phyloP scores from a whole-genome alignment of 202 grass and related monocot species.

The Dendrocalamus latiflorus region DNA sequence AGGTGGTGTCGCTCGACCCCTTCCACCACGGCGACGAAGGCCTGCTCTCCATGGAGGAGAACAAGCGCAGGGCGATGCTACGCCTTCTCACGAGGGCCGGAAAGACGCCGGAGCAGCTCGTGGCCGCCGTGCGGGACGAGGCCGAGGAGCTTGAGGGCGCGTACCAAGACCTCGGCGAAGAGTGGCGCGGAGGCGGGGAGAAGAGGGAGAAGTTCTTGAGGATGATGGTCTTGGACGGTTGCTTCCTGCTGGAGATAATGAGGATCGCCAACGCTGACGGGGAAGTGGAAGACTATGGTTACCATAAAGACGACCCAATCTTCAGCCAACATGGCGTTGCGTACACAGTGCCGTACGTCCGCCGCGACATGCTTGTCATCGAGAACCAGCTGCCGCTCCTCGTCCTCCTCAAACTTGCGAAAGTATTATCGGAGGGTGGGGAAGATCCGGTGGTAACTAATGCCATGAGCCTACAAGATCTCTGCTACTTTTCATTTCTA shows the following conservation, averaged over 20 bases:
- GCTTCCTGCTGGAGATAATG: conserved; percentile 43
- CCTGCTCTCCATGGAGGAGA: neutral
- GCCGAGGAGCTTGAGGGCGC: neutral
- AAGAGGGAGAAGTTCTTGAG: neutral
- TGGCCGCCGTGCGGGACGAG: neutral
- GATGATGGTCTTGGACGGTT: conserved; percentile 24
- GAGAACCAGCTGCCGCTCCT: conserved; percentile 44
- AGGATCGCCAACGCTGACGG: neutral
- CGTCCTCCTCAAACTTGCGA: neutral
- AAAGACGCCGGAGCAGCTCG: neutral
- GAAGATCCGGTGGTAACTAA: neutral
- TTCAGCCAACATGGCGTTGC: conserved; percentile 19
- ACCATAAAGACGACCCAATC: neutral
- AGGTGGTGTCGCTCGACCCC: conserved; percentile 23
- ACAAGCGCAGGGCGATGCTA: conserved; percentile 17
- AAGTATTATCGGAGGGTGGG: no score
- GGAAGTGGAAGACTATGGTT: no score
- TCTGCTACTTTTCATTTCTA: no score
- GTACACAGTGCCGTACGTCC: conserved; percentile 20
- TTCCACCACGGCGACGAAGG: neutral
- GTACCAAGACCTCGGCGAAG: neutral
- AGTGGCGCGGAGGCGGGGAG: neutral
- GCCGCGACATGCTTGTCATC: conserved; percentile 33
- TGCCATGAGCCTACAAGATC: no score
- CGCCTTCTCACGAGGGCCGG: neutral